phyloP scores from a whole-genome alignment of 2,329 filamentous ascomycete species.

The Akanthomyces lecanii region DNA sequence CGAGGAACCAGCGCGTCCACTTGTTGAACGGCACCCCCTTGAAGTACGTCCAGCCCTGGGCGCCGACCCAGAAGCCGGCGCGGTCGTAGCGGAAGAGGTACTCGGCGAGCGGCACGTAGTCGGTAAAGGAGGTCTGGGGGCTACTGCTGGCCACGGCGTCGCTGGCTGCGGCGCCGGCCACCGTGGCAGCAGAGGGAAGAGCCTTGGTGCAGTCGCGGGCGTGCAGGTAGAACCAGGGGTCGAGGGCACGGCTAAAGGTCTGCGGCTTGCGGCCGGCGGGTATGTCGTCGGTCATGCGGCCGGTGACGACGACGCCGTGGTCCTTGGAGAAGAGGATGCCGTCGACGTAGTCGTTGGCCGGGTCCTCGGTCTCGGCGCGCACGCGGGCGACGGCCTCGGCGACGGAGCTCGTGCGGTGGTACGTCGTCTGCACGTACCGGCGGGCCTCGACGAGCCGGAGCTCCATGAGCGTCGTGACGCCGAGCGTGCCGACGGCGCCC shows the following conservation, averaged over 20 bases:
- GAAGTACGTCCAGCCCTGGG: constrained; percentile 65
- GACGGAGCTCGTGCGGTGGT: constrained; percentile 49
- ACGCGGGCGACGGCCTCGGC: constrained; percentile 46
- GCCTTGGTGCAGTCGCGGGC: constrained; percentile 45
- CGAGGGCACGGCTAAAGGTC: constrained; percentile 54
- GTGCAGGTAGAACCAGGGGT: constrained; percentile 77
- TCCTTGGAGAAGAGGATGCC: constrained; percentile 62
- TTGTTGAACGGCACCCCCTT: constrained; percentile 58
- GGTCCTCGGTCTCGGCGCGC: constrained; percentile 39
- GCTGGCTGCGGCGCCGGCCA: background rate
- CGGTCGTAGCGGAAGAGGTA: constrained; percentile 76
- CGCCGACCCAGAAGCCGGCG: constrained; percentile 70
- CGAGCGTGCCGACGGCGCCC: constrained; percentile 64
- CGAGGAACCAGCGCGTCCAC: constrained; percentile 62
- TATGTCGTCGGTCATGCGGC: constrained; percentile 53
- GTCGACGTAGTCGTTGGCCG: constrained; percentile 64
- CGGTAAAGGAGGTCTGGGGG: constrained; percentile 29
- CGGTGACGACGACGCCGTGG: constrained; percentile 64
- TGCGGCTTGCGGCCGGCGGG: constrained; percentile 39
- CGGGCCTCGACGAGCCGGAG: constrained; percentile 58
- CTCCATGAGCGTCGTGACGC: constrained; percentile 64
- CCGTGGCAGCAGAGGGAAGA: constrained; percentile 21
- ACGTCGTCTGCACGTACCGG: constrained; percentile 58
- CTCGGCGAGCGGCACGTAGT: constrained; percentile 64
- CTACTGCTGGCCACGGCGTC: background rate